Evolutionary conservation across 2,329 filamentous ascomycete species (phyloP).

Genomic region (Nemania diffusa): DNA sequence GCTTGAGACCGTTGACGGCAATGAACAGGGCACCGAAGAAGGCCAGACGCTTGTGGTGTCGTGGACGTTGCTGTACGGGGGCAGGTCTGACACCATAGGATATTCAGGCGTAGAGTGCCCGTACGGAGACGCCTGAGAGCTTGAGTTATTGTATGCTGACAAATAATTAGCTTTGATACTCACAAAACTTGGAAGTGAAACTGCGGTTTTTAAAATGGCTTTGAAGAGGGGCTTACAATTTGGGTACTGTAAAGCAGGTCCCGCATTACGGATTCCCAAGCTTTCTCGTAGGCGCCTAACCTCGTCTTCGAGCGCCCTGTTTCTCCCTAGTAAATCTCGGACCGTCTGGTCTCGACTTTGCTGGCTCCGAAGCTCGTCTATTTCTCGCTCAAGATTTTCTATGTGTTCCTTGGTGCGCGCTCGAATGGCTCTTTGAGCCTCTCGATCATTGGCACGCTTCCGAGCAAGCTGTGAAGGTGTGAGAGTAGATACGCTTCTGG

Average conservation of each 20-base stretch:
- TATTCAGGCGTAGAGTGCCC: conserved; percentile 56
- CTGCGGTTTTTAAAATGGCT: neutral
- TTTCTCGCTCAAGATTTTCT: conserved; percentile 77
- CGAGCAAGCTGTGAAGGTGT: conserved; percentile 88
- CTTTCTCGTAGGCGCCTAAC: conserved; percentile 58
- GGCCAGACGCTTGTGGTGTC: conserved; percentile 61
- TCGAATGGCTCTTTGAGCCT: conserved; percentile 87
- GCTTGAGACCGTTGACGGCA: conserved; percentile 62
- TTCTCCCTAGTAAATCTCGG: conserved; percentile 62
- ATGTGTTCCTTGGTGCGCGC: conserved; percentile 89
- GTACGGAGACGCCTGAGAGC: conserved; percentile 58
- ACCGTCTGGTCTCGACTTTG: conserved; percentile 62
- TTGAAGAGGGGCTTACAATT: conserved; percentile 38
- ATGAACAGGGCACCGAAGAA: conserved; percentile 55
- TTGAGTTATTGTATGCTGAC: conserved; percentile 48
- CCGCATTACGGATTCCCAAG: conserved; percentile 54
- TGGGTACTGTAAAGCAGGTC: conserved; percentile 42
- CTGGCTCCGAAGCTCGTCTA: conserved; percentile 73
- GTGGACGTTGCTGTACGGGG: conserved; percentile 54
- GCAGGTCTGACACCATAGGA: conserved; percentile 55
- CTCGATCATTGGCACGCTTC: conserved; percentile 91
- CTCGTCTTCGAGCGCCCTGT: conserved; percentile 65
- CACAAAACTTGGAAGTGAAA: neutral
- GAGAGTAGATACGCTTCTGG: conserved; percentile 85
- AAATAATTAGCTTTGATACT: conserved; percentile 19